phyloP scores from a whole-genome alignment of 2,329 filamentous ascomycete species.

The Apiospora pterosperma region DNA sequence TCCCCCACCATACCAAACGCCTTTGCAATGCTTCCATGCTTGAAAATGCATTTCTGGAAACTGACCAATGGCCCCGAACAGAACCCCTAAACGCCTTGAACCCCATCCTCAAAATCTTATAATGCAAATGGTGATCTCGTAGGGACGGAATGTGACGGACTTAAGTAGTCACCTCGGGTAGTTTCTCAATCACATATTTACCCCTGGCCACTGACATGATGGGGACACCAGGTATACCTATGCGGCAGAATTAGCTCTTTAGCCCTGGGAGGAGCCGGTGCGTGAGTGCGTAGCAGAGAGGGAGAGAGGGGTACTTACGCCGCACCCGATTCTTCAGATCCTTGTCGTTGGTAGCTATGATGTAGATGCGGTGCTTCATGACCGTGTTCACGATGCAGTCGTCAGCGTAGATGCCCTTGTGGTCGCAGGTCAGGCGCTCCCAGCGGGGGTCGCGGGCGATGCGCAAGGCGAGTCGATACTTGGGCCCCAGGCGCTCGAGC shows the following conservation, averaged over 20 bases:
- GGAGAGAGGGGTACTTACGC: constrained; percentile 5
- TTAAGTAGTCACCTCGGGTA: constrained; percentile 10
- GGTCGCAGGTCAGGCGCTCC: constrained; percentile 81
- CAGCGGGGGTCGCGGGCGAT: constrained; percentile 90
- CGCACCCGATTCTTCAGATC: constrained; percentile 11
- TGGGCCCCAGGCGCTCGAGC: constrained; percentile 72
- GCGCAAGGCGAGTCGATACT: constrained; percentile 80
- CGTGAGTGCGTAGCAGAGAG: constrained; percentile 38
- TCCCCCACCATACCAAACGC: neutral
- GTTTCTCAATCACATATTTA: constrained; percentile 86
- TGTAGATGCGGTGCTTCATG: constrained; percentile 70
- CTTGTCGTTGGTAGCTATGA: constrained; percentile 66
- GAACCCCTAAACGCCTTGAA: neutral
- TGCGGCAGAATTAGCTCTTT: constrained; percentile 35
- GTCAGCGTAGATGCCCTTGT: constrained; percentile 75
- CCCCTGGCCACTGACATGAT: constrained; percentile 80
- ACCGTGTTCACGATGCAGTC: constrained; percentile 59
- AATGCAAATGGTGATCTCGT: neutral
- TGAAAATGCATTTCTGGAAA: neutral
- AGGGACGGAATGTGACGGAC: neutral
- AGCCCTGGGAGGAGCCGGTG: constrained; percentile 69
- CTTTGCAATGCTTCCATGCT: neutral
- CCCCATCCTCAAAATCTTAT: neutral
- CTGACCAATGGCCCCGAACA: neutral
- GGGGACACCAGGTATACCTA: constrained; percentile 58